Evolutionary conservation across 768 basidiomycete species (phyloP).

Genomic region (Termitomyces sp.): DNA sequence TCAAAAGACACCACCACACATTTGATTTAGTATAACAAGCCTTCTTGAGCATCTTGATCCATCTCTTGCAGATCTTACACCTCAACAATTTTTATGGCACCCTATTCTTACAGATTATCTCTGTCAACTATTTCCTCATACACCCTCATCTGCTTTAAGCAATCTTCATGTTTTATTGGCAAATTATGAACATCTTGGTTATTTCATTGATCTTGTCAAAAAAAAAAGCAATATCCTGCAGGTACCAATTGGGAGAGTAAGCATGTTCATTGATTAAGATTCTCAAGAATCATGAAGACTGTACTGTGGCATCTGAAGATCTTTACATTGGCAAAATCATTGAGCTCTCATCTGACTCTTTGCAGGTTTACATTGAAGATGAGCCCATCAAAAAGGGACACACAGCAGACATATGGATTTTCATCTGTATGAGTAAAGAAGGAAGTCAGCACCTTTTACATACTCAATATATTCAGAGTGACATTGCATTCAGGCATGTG

Average conservation of each 20-base stretch:
- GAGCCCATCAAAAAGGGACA: constrained; percentile 1
- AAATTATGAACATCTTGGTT: constrained; percentile 17
- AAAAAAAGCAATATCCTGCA: constrained; percentile 10
- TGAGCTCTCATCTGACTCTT: not conserved
- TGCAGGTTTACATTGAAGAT: not conserved
- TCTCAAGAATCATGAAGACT: not conserved
- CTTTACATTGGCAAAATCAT: not conserved
- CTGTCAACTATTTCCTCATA: constrained; percentile 3
- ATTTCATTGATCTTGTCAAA: constrained; percentile 14
- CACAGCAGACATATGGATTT: no score
- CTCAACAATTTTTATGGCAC: constrained; percentile 19
- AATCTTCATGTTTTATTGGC: constrained; percentile 23
- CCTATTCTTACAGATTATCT: constrained; percentile 14
- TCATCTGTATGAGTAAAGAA: not conserved
- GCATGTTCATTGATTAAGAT: not conserved
- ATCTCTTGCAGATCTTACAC: constrained; percentile 20
- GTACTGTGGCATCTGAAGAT: not conserved
- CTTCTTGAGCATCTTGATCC: not conserved
- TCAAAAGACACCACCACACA: constrained; percentile 14
- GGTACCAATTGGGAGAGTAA: constrained; percentile 16
- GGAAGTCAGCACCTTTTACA: not conserved
- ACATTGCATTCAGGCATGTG: not conserved
- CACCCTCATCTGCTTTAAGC: constrained; percentile 12
- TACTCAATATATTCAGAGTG: not conserved
- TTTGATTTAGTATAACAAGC: constrained; percentile 4